Evolutionary conservation across 306 rosid species (phyloP), one percentile per base, ranked within the genome.

Genomic region (Inga leiocalycina): DNA sequence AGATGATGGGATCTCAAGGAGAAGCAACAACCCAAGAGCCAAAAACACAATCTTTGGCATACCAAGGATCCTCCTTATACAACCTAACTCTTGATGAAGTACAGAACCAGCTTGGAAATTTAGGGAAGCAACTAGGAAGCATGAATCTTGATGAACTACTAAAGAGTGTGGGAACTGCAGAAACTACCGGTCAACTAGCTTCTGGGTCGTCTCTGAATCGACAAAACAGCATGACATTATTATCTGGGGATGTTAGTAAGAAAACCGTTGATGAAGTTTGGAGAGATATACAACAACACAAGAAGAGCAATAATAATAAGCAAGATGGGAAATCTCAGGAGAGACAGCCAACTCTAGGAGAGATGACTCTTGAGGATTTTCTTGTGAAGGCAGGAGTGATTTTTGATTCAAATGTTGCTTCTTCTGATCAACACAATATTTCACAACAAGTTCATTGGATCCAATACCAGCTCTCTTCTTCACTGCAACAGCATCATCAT

Each of bases 181-280:
- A 89, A 84, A 89, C 85, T 51, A 65, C 20, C 4, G 9, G 20
- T 81, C 91, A 88, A 80, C 57, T 87, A 8, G 68, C 89, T 56
- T 80, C 81, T 51, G 86, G 77, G 16, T 71, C 89, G 16, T 70
- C 81, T 56, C 81, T 92, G 84, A 94, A 89, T 83, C 89, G 88
- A 77, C 94, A 96, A 61, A 93, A 90, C 19, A 90, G 93, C 85
- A 75, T 91, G n/a, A 82, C 97, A 41, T 72, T 94, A 67, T 86
- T 94, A 74, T 86, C 89, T 68, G 85, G 93, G 41, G 92, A 88
- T 35, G 85, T 96, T 76, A 91, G 94, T 75, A 96, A 96, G 86
- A 96, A 92, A 89, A 96, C 99, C 8, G 95, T 96, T 27, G 98
- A 96, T 87, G 99, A 96, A 89, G 97, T 96, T 84, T 96, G 98